These are phyloP conservation scores for Nemania sp. DNA, from an alignment of 2,329 filamentous ascomycete species.

Conservation along the genomic window DNA sequence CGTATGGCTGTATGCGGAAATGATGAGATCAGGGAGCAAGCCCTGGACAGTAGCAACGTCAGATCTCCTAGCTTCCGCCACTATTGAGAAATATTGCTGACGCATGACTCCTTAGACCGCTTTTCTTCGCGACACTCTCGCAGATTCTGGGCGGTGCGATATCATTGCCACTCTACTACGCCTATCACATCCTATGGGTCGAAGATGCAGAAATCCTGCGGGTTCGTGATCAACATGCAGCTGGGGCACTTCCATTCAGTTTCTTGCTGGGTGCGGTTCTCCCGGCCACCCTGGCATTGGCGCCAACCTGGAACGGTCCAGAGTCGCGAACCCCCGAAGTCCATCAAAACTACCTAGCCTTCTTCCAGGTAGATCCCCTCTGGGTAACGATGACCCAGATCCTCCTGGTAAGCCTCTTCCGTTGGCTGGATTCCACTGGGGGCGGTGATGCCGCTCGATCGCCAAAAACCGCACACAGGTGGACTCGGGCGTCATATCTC, in stretches of 20 bases:
- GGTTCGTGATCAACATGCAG: slow-evolving; percentile 37
- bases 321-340: slow-evolving; percentile 33
- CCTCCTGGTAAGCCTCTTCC: slow-evolving; percentile 20
- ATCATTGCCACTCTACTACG: slow-evolving; percentile 46
- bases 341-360: slow-evolving; percentile 45
- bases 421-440: slow-evolving; percentile 12
- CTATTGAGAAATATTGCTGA: slow-evolving; percentile 24
- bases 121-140: slow-evolving; percentile 44
- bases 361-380: slow-evolving; percentile 45
- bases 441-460: slow-evolving; percentile 5
- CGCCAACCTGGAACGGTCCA: slow-evolving; percentile 45
- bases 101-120: slow-evolving; percentile 39
- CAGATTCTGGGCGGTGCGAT: slow-evolving; percentile 46
- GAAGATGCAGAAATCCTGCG: slow-evolving; percentile 29
- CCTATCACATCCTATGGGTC: slow-evolving; percentile 43
- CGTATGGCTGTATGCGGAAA: slow-evolving; percentile 48
- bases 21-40: slow-evolving; percentile 40
- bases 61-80: slow-evolving; percentile 5
- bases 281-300: slow-evolving; percentile 41
- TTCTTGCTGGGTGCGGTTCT: slow-evolving; percentile 45
- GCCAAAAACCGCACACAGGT: slow-evolving; percentile 33
- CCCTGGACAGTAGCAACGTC: slow-evolving; percentile 42
- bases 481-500: slow-evolving; percentile 42
- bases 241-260: slow-evolving; percentile 42
- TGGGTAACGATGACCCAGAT: slow-evolving; percentile 41